Evolutionary conservation across 2,329 filamentous ascomycete genomes (phyloP).

Genomic region (Corniculantispora saksenae): DNA sequence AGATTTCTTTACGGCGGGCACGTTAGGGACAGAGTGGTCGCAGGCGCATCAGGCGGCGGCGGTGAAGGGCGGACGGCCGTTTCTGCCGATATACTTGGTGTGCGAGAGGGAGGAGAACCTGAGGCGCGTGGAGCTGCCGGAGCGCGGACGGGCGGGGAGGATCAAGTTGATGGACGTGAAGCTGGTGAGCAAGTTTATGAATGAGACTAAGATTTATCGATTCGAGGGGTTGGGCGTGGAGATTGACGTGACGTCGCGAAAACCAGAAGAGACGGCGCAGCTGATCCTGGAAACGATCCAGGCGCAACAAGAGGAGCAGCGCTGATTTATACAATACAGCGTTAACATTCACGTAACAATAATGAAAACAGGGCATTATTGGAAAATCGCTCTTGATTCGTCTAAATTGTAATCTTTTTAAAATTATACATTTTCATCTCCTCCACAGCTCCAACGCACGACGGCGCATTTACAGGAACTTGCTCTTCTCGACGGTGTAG

Average conservation of each 20-base stretch:
- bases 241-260: conserved; percentile 31
- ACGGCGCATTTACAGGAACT: conserved; percentile 49
- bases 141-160: conserved; percentile 13
- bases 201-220: conserved; percentile 26
- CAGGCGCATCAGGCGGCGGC: conserved; percentile 28
- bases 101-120: conserved; percentile 31
- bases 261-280: conserved; percentile 23
- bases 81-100: conserved; percentile 31
- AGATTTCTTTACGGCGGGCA: conserved; percentile 20
- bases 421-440: conserved; percentile 9
- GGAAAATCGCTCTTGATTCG: conserved; percentile 8
- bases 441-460: background rate
- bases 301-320: background rate
- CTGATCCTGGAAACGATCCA: conserved; percentile 22
- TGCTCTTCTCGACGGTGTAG: conserved; percentile 65
- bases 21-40: conserved; percentile 13
- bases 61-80: conserved; percentile 24
- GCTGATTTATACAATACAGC: background rate
- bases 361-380: background rate
- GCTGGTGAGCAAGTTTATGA: conserved; percentile 25
- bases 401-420: conserved; percentile 8
- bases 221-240: conserved; percentile 26
- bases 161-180: conserved; percentile 28
- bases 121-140: conserved; percentile 21
- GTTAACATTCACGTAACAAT: background rate